Percentiles rank a stretch among this genome's conserved stretches.
phyloP scores from a whole-genome alignment of 23 red algal species.

The Gracilariopsis chorda region DNA sequence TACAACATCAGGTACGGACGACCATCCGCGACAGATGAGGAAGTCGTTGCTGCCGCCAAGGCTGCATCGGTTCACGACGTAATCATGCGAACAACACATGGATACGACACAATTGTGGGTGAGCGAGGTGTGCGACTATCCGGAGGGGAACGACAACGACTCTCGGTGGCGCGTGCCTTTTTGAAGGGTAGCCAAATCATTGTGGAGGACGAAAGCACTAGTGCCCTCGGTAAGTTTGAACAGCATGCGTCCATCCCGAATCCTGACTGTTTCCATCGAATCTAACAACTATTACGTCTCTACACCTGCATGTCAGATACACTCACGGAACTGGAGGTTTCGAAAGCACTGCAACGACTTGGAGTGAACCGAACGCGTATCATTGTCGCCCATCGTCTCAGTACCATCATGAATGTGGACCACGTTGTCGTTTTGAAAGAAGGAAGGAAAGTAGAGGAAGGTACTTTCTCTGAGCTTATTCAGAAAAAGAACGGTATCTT shows the following conservation, averaged over 20 bases:
- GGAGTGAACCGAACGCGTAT: constrained; percentile 79
- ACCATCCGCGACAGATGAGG: constrained; percentile 64
- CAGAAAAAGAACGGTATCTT: constrained; percentile 33
- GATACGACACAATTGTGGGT: constrained; percentile 83
- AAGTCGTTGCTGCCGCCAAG: constrained; percentile 84
- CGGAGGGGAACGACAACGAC: constrained; percentile 95
- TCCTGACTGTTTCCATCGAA: too few relatives aligned
- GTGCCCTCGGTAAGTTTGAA: constrained; percentile 65
- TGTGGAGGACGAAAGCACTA: constrained; percentile 86
- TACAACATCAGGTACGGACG: constrained; percentile 98
- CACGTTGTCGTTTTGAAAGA: constrained; percentile 80
- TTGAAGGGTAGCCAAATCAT: constrained; percentile 83
- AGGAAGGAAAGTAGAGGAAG: constrained; percentile 81
- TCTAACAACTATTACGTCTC: neutral
- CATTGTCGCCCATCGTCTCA: constrained; percentile 93
- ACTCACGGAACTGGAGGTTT: constrained; percentile 91
- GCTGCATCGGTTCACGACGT: constrained; percentile 89
- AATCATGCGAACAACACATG: constrained; percentile 82
- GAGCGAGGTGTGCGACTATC: constrained; percentile 84
- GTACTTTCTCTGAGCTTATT: constrained; percentile 66
- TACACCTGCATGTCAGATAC: constrained; percentile 50
- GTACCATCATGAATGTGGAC: constrained; percentile 89
- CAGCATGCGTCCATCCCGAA: too few relatives aligned
- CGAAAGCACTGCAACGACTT: constrained; percentile 70
- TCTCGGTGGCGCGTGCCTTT: constrained; percentile 90